Conservation (phyloP, 768 basidiomycete species). For the Arthromyces matolae region DNA sequence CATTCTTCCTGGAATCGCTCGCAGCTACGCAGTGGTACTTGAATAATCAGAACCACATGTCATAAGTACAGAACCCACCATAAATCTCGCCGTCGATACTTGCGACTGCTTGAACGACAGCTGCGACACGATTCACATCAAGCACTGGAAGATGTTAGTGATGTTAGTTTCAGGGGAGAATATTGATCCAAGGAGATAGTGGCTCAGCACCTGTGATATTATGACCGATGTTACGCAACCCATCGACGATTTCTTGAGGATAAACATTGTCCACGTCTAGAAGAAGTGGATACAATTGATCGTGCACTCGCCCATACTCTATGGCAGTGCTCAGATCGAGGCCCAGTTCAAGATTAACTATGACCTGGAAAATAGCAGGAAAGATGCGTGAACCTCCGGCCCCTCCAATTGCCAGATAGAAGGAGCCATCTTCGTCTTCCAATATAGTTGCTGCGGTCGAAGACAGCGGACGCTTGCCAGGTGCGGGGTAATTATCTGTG, state of each 20-base stretch:
- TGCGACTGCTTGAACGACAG: slow-evolving; percentile 70
- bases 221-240: slow-evolving; percentile 62
- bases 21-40: slow-evolving; percentile 50
- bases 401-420: slow-evolving; percentile 75
- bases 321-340: slow-evolving; percentile 76
- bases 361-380: slow-evolving; percentile 69
- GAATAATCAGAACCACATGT: slow-evolving; percentile 4
- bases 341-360: slow-evolving; percentile 80
- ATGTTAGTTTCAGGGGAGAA: not conserved
- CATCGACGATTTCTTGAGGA: slow-evolving; percentile 51
- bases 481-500: slow-evolving; percentile 87
- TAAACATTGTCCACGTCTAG: slow-evolving; percentile 64
- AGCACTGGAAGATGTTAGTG: slow-evolving; percentile 35
- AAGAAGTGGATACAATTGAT: slow-evolving; percentile 72
- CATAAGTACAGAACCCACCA: slow-evolving; percentile 36
- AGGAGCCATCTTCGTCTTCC: slow-evolving; percentile 68
- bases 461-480: slow-evolving; percentile 87
- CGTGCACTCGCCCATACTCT: slow-evolving; percentile 81
- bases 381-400: slow-evolving; percentile 90
- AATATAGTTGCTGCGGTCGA: slow-evolving; percentile 81
- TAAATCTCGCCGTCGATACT: slow-evolving; percentile 52
- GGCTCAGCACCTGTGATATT: slow-evolving; percentile 69
- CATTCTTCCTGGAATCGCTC: slow-evolving; percentile 90
- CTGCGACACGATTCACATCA: slow-evolving; percentile 68
- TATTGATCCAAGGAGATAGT: not conserved